Percentiles rank a stretch among this genome's conserved stretches.
These are phyloP conservation scores for Globisporangium spiculum DNA, from an alignment of 352 stramenopile species.

Conservation along the genomic window DNA sequence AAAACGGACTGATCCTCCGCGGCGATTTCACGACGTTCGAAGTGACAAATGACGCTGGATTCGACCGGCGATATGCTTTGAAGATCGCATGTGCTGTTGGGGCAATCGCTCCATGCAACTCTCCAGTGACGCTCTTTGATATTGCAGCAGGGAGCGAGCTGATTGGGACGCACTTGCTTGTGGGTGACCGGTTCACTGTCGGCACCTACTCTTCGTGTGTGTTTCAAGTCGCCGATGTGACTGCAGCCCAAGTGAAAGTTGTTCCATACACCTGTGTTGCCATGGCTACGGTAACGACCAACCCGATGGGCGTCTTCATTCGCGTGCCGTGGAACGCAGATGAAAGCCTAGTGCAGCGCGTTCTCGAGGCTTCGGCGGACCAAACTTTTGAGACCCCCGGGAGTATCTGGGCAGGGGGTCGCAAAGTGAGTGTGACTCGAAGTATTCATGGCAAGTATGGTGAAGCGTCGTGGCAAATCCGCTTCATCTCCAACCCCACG, in stretches of 20 bases:
- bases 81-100: slow-evolving; percentile 28
- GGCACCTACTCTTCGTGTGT: slow-evolving; percentile 47
- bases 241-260: slow-evolving; percentile 34
- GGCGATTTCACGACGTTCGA: slow-evolving; percentile 88
- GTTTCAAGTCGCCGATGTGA: slow-evolving; percentile 43
- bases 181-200: slow-evolving; percentile 56
- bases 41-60: slow-evolving; percentile 70
- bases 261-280: slow-evolving; percentile 23
- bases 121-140: slow-evolving; percentile 27
- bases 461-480: slow-evolving; percentile 91
- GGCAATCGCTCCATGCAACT: slow-evolving; percentile 19
- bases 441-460: slow-evolving; percentile 94
- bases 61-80: slow-evolving; percentile 39
- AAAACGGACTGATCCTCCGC: slow-evolving; percentile 82
- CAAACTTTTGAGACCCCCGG: slow-evolving; percentile 25
- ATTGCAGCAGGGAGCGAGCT: slow-evolving; percentile 28
- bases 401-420: slow-evolving; percentile 41
- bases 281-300: slow-evolving; percentile 22
- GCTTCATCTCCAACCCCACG: slow-evolving; percentile 91
- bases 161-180: slow-evolving; percentile 31
- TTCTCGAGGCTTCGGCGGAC: slow-evolving; percentile 56
- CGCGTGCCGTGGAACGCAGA: slow-evolving; percentile 70
- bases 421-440: slow-evolving; percentile 82
- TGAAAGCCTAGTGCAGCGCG: slow-evolving; percentile 38
- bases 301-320: slow-evolving; percentile 26